These are phyloP conservation scores for Phytophthora syringae DNA, from an alignment of 352 stramenopile species.

Conservation along the genomic window DNA sequence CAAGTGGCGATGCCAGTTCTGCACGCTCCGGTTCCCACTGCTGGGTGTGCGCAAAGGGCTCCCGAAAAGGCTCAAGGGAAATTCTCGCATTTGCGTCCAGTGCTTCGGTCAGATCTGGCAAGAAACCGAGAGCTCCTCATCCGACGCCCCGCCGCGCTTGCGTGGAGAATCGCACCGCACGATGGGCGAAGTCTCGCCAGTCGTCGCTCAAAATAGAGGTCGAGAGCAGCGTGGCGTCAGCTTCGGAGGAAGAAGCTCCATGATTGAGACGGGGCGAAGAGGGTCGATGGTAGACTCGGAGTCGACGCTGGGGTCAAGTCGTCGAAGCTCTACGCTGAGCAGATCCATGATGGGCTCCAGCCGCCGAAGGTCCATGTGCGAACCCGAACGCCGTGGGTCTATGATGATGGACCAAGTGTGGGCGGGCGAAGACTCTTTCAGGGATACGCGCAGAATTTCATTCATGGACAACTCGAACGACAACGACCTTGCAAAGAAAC, in stretches of 20 bases:
- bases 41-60: constrained; percentile 46
- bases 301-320: constrained; percentile 13
- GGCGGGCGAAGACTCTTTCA: constrained; percentile 33
- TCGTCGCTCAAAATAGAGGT: neutral
- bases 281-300: constrained; percentile 24
- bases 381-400: constrained; percentile 40
- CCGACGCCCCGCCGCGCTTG: neutral
- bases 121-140: constrained; percentile 31
- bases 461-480: constrained; percentile 34
- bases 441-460: constrained; percentile 19
- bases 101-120: constrained; percentile 57
- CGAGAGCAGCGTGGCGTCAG: constrained; percentile 27
- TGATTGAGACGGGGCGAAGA: constrained; percentile 23
- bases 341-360: constrained; percentile 22
- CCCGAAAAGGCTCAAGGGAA: constrained; percentile 57
- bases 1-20: constrained; percentile 67
- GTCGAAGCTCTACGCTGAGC: constrained; percentile 20
- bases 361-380: constrained; percentile 37
- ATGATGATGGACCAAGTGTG: constrained; percentile 45
- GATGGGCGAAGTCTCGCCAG: constrained; percentile 22
- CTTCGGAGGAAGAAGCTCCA: constrained; percentile 20
- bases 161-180: constrained; percentile 2
- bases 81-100: constrained; percentile 60
- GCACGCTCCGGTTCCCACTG: constrained; percentile 64
- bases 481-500: constrained; percentile 13